These are phyloP conservation scores for Rhizopogon sp. DNA, from an alignment of 768 basidiomycete genomes.

Conservation along the genomic window DNA sequence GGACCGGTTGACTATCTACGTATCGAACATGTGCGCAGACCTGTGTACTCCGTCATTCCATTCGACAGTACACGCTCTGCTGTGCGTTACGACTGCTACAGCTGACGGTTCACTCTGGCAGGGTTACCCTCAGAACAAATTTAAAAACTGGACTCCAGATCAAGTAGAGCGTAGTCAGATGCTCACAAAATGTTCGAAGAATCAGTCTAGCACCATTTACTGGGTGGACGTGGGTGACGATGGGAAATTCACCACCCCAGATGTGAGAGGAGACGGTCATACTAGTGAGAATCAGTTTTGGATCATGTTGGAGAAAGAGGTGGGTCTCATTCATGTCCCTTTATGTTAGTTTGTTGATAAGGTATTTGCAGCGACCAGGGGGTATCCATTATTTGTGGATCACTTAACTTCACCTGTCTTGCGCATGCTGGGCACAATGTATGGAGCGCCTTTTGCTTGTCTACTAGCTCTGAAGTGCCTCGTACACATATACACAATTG, in stretches of 20 bases:
- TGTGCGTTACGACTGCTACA: neutral
- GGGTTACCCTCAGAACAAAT: conserved; percentile 23
- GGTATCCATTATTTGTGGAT: conserved; percentile 44
- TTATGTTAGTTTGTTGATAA: neutral
- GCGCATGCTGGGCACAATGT: conserved; percentile 56
- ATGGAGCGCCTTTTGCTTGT: conserved; percentile 3
- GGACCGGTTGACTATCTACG: too few species aligned
- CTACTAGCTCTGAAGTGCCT: neutral
- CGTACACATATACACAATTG: conserved; percentile 40
- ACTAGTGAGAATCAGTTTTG: conserved; percentile 26
- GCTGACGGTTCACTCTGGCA: neutral
- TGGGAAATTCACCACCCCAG: conserved; percentile 7
- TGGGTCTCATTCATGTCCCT: conserved; percentile 18
- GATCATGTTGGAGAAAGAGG: conserved; percentile 23
- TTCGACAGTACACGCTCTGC: too few species aligned
- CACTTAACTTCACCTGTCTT: conserved; percentile 45
- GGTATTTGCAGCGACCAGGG: conserved; percentile 26
- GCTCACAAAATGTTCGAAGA: conserved; percentile 13
- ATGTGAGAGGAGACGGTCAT: neutral
- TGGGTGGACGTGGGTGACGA: conserved; percentile 18
- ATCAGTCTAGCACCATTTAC: conserved; percentile 14
- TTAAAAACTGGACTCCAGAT: conserved; percentile 27
- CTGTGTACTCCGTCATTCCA: too few species aligned
- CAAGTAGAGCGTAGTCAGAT: conserved; percentile 27
- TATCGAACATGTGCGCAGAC: too few species aligned